These are phyloP conservation scores for Leishmania tropica DNA, from an alignment of 208 protist genomes.

Conservation along the genomic window DNA sequence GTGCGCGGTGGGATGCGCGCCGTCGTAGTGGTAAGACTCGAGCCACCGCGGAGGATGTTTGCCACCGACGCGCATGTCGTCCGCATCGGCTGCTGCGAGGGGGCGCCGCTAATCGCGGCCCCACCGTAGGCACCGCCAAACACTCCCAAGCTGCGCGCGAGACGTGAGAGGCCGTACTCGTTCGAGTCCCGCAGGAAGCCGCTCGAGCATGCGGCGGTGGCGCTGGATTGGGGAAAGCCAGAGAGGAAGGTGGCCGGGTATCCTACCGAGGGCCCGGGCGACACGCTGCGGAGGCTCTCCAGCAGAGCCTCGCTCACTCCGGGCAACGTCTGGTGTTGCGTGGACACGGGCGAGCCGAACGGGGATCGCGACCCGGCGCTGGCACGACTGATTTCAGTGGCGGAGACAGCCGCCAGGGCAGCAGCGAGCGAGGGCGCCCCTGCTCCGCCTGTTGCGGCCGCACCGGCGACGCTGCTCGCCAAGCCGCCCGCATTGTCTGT, in stretches of 20 bases:
- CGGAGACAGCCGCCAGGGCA: constrained; percentile 4
- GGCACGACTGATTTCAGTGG: not conserved
- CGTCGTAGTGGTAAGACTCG: not conserved
- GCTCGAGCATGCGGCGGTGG: not conserved
- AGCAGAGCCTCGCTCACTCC: constrained; percentile 18
- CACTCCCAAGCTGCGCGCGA: constrained; percentile 23
- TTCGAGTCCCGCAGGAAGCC: constrained; percentile 16
- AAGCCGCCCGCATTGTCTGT: too few species aligned
- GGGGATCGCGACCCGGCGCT: not conserved
- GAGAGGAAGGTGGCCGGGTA: constrained; percentile 11
- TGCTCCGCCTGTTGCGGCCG: not conserved
- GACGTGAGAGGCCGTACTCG: constrained; percentile 29
- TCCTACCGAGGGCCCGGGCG: not conserved
- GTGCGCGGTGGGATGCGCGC: constrained; percentile 22
- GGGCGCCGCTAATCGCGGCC: not conserved
- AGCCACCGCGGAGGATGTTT: constrained; percentile 3
- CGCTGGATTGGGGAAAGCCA: not conserved
- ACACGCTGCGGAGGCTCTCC: constrained; percentile 9
- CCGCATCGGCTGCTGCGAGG: not conserved
- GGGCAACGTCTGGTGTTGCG: not conserved
- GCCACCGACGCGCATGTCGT: not conserved
- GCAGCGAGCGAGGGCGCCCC: constrained; percentile 2
- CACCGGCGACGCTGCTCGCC: not conserved
- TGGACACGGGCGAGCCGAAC: not conserved
- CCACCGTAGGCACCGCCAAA: constrained; percentile 13